Evolutionary conservation across 345 rosid species (phyloP).

Genomic region (Aethionema arabicum): DNA sequence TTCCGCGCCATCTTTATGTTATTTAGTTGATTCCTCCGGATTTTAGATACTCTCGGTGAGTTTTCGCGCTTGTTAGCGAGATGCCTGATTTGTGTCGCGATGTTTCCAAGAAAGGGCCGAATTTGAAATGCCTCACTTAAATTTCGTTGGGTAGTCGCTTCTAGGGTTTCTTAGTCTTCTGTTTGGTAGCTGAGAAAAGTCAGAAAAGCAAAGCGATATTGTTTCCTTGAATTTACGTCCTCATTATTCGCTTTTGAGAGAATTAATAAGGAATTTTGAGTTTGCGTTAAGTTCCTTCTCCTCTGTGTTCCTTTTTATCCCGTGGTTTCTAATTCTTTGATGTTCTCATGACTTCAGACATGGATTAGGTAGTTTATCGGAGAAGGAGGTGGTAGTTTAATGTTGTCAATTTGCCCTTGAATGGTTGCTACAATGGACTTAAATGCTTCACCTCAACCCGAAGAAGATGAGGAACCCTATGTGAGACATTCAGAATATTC

Average conservation of each 20-base stretch:
- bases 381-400: conserved; percentile 25
- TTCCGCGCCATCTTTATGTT: conserved; percentile 12
- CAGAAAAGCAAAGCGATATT: conserved; percentile 8
- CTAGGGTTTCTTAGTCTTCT: conserved; percentile 22
- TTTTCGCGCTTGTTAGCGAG: conserved; percentile 16
- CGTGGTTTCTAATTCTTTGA: conserved; percentile 11
- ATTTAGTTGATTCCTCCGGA: conserved; percentile 17
- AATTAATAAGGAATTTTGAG: conserved; percentile 10
- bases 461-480: conserved; percentile 68
- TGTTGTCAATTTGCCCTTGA: conserved; percentile 46
- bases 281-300: conserved; percentile 19
- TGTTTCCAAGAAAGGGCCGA: neutral
- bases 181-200: conserved; percentile 23
- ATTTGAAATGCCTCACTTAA: conserved; percentile 30
- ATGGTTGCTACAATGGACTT: conserved; percentile 80
- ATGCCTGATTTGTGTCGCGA: conserved; percentile 15
- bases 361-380: conserved; percentile 25
- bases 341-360: conserved; percentile 18
- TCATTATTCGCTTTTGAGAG: conserved; percentile 2
- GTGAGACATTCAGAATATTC: conserved; percentile 46
- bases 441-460: conserved; percentile 74
- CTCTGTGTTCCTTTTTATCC: conserved; percentile 13
- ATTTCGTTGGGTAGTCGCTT: conserved; percentile 28
- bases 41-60: conserved; percentile 29
- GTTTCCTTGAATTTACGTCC: conserved; percentile 4